These are phyloP conservation scores for Tetrastigma voinierianum DNA, from an alignment of 164 flowering plant genomes.

Conservation along the genomic window DNA sequence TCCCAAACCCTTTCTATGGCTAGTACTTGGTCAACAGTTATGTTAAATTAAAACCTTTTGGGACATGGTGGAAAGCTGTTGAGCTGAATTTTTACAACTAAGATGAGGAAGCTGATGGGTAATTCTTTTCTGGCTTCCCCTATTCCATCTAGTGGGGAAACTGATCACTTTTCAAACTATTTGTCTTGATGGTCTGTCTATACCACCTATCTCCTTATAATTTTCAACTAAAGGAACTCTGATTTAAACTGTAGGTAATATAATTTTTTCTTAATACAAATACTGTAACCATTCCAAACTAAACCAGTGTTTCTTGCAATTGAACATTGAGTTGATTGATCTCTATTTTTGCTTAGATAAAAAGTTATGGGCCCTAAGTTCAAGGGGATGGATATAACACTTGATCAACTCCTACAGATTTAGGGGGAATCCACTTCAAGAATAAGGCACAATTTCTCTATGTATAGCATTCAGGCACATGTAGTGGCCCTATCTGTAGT, in stretches of 20 bases:
- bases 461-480: slow-evolving; percentile 79
- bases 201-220: neutral
- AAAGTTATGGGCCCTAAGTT: slow-evolving; percentile 22
- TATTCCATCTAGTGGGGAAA: neutral
- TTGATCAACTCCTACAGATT: slow-evolving; percentile 63
- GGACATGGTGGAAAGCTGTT: neutral
- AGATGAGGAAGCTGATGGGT: neutral
- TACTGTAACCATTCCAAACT: neutral
- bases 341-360: slow-evolving; percentile 33
- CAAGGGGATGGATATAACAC: slow-evolving; percentile 26
- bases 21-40: neutral
- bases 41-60: neutral
- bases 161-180: neutral
- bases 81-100: neutral
- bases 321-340: neutral
- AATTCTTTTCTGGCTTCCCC: neutral
- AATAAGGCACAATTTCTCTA: too few species aligned
- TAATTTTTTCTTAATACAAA: too few species aligned
- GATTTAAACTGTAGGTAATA: too few species aligned
- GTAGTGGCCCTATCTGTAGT: slow-evolving; percentile 5
- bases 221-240: neutral
- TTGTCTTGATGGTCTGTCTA: neutral
- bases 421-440: too few species aligned
- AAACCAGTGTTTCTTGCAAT: neutral
- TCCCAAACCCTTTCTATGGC: neutral